Evolutionary conservation across 139 green algal species (phyloP).

Genomic region (Coccomyxa sp.): DNA sequence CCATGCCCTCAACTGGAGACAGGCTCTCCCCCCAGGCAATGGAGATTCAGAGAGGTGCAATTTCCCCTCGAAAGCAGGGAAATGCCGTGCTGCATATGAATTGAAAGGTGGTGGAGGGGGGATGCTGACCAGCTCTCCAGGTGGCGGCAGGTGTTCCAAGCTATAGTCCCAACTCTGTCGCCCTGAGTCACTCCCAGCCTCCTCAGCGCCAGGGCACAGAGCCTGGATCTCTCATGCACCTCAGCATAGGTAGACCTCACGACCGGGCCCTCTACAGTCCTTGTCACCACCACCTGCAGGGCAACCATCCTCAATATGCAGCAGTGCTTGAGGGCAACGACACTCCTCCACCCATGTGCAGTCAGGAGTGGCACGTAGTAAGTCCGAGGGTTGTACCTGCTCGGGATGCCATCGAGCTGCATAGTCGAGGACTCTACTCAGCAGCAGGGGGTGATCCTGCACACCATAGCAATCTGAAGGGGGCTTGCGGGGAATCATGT

Average conservation of each 20-base stretch:
- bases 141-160: slow-evolving; percentile 73
- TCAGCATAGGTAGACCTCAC: slow-evolving; percentile 51
- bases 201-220: slow-evolving; percentile 56
- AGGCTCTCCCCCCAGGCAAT: not conserved
- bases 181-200: slow-evolving; percentile 53
- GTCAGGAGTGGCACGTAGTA: not conserved
- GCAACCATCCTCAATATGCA: not conserved
- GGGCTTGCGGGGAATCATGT: no score
- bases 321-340: slow-evolving; percentile 3
- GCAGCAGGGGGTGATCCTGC: slow-evolving; percentile 21
- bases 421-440: slow-evolving; percentile 50
- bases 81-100: not conserved
- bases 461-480: no score
- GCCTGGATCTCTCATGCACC: slow-evolving; percentile 29
- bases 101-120: not conserved
- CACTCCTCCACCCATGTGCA: not conserved
- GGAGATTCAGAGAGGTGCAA: not conserved
- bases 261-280: slow-evolving; percentile 23
- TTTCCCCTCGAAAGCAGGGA: not conserved
- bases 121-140: slow-evolving; percentile 56
- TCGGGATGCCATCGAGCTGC: slow-evolving; percentile 24
- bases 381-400: not conserved
- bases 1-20: not conserved
- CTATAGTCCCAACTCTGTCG: slow-evolving; percentile 67
- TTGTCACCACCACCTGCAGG: slow-evolving; percentile 49